Conservation (phyloP, 1,284 basidiomycete species). For the Ganoderma sp. region DNA sequence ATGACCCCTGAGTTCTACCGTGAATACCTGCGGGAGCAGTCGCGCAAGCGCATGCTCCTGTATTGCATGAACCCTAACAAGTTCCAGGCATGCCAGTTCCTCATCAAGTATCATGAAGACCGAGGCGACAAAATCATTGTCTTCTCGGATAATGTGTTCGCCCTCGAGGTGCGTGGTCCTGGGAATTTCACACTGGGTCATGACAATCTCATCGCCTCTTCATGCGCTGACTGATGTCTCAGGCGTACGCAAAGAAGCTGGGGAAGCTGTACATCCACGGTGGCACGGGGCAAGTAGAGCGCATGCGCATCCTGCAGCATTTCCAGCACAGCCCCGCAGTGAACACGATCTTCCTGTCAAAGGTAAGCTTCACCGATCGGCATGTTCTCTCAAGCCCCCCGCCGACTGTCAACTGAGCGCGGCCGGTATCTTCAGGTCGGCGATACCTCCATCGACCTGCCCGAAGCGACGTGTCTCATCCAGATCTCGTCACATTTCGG, state of each 20-base stretch:
- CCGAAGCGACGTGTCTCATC: conserved; percentile 98
- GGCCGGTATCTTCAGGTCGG: conserved; percentile 71
- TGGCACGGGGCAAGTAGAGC: conserved; percentile 93
- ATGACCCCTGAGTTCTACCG: conserved; percentile 99
- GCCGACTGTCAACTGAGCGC: conserved; percentile 17
- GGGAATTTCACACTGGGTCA: neutral
- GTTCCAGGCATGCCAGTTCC: conserved; percentile 98
- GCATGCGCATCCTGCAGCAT: conserved; percentile 92
- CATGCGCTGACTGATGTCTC: conserved; percentile 3
- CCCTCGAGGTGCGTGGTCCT: conserved; percentile 74
- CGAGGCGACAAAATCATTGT: conserved; percentile 99
- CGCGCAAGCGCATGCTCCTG: conserved; percentile 92
- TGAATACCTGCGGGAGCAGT: conserved; percentile 94
- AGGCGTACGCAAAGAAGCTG: conserved; percentile 96
- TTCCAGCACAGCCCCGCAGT: conserved; percentile 97
- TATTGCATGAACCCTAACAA: conserved; percentile 99
- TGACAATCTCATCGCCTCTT: conserved; percentile 7
- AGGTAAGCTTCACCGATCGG: conserved; percentile 54
- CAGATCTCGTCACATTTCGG: conserved; percentile 99
- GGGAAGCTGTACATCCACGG: conserved; percentile 97
- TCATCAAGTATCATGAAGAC: conserved; percentile 98
- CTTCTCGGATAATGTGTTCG: conserved; percentile 98
- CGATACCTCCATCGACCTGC: conserved; percentile 98
- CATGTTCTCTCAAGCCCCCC: neutral
- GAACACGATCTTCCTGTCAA: conserved; percentile 99